phyloP scores from a whole-genome alignment of 192 early-diverging fungal species.

The Spizellomyces sp. region DNA sequence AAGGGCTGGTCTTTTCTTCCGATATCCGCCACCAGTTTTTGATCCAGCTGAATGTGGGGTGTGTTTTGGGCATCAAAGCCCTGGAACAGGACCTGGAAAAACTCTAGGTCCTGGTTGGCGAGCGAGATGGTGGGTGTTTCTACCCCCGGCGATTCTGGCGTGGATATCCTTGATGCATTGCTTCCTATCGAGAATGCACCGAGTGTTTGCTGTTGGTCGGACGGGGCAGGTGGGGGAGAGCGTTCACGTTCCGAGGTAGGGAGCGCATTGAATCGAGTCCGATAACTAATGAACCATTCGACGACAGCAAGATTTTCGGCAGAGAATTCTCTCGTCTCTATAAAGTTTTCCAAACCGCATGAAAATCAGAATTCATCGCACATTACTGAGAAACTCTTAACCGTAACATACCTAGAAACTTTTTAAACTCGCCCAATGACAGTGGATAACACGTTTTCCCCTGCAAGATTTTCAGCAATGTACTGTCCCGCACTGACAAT shows the following conservation, averaged over 20 bases:
- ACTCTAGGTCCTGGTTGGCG: not conserved
- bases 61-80: too few species aligned
- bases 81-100: not conserved
- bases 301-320: too few species aligned
- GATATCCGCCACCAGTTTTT: too few species aligned
- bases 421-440: not conserved
- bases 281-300: slow-evolving; percentile 2
- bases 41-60: too few species aligned
- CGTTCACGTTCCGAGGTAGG: not conserved
- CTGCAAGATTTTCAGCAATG: not conserved
- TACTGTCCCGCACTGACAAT: not conserved
- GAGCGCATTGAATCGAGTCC: not conserved
- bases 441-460: not conserved
- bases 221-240: slow-evolving; percentile 11
- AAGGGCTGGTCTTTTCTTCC: slow-evolving; percentile 5
- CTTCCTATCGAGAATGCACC: not conserved
- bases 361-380: too few species aligned
- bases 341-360: too few species aligned
- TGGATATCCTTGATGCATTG: not conserved
- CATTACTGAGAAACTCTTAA: too few species aligned
- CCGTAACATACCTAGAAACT: not conserved
- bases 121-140: not conserved
- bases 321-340: too few species aligned
- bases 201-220: not conserved
- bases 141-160: not conserved